phyloP scores from a whole-genome alignment of 208 protist genomes.

The Leishmania arabica region DNA sequence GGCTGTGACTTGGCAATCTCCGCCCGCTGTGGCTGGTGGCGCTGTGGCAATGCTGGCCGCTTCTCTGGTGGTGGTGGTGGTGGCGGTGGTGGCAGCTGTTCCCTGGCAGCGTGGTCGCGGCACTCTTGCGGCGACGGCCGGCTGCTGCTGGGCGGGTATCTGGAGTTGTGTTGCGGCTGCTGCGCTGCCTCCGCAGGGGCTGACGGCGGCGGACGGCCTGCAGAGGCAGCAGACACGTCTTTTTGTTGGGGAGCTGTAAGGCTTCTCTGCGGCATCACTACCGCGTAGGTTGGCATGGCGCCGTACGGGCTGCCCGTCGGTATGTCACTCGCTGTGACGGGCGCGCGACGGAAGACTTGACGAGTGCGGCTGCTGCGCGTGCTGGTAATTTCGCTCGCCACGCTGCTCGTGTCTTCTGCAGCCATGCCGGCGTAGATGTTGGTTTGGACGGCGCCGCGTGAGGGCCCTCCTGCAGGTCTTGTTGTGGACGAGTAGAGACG shows the following conservation, averaged over 20 bases:
- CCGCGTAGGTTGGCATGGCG: conserved; percentile 18
- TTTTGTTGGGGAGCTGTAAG: neutral
- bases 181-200: neutral
- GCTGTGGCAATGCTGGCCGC: neutral
- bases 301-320: conserved; percentile 31
- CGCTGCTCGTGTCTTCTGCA: conserved; percentile 6
- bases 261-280: conserved; percentile 11
- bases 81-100: neutral
- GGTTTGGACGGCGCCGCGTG: neutral
- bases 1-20: neutral
- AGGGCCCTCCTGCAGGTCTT: too few relatives aligned
- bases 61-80: neutral
- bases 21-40: neutral
- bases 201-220: neutral
- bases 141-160: neutral
- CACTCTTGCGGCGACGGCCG: neutral
- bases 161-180: neutral
- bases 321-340: neutral
- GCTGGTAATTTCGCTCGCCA: conserved; percentile 13
- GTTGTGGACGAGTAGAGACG: neutral
- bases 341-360: conserved; percentile 10
- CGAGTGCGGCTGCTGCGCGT: conserved; percentile 15
- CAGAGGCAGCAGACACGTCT: neutral
- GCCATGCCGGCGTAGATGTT: neutral
- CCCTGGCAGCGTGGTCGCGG: neutral